Conservation (phyloP, 2,329 filamentous ascomycete genomes). For the Lachnellula subtilissima region DNA sequence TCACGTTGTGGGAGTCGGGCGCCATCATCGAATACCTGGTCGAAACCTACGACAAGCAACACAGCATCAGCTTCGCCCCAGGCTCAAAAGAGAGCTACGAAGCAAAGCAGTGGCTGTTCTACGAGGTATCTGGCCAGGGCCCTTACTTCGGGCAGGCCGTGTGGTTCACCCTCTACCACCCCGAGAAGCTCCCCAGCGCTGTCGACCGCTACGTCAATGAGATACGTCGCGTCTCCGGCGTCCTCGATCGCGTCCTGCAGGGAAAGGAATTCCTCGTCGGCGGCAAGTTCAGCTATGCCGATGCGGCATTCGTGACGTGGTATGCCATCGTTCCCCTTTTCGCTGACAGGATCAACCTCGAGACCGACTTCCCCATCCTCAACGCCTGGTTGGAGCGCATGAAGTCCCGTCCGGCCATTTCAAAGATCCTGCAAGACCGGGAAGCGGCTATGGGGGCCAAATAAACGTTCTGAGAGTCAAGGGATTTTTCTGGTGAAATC, state of each 20-base stretch:
- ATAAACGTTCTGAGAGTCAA: too few species aligned
- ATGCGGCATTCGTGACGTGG: constrained; percentile 24
- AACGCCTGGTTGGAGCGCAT: constrained; percentile 18
- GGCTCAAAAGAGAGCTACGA: constrained; percentile 29
- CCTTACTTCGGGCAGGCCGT: constrained; percentile 36
- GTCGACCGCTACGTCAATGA: constrained; percentile 43
- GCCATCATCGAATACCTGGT: constrained; percentile 41
- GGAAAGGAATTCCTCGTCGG: constrained; percentile 36
- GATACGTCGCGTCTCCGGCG: constrained; percentile 31
- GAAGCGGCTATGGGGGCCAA: too few species aligned
- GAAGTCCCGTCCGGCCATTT: constrained; percentile 2
- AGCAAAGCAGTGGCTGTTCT: constrained; percentile 36
- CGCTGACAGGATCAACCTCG: constrained; percentile 4
- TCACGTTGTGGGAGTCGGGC: constrained; percentile 41
- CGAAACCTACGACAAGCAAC: constrained; percentile 36
- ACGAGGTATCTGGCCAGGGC: constrained; percentile 36
- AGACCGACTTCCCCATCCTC: constrained; percentile 13
- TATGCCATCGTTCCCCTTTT: constrained; percentile 6
- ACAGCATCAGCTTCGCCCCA: constrained; percentile 32
- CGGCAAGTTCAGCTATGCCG: constrained; percentile 36
- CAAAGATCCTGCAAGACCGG: too few species aligned
- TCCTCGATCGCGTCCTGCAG: constrained; percentile 38
- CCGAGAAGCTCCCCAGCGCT: constrained; percentile 39
- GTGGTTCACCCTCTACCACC: constrained; percentile 32
- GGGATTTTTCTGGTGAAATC: too few species aligned